Percentiles rank a stretch among this genome's conserved stretches.
These are phyloP conservation scores for Trichosporon faecale DNA, from an alignment of 1,284 basidiomycete species.

Conservation along the genomic window DNA sequence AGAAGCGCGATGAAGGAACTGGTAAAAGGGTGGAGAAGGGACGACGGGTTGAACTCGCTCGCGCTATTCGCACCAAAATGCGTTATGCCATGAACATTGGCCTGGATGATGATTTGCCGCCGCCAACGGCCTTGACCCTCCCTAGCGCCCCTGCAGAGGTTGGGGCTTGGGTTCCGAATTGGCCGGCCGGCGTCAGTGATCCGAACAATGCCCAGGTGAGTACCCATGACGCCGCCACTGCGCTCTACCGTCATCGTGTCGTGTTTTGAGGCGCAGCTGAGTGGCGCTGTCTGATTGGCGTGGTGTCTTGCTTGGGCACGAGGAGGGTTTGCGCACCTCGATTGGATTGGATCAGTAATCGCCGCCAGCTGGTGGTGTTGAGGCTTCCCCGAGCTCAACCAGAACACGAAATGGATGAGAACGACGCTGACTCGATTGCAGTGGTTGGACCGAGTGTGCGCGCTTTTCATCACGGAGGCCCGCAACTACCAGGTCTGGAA, in stretches of 20 bases:
- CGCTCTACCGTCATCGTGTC: not conserved
- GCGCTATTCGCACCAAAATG: constrained; percentile 30
- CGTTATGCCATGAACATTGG: constrained; percentile 28
- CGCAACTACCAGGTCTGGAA: constrained; percentile 14
- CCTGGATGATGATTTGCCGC: constrained; percentile 23
- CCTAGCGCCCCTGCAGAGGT: constrained; percentile 9
- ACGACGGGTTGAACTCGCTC: constrained; percentile 22
- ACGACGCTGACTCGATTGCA: constrained; percentile 12
- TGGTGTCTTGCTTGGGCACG: not conserved
- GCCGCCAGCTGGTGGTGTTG: not conserved
- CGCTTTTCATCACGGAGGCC: constrained; percentile 26
- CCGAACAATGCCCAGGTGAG: constrained; percentile 22
- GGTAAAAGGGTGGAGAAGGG: constrained; percentile 26
- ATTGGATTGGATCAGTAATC: not conserved
- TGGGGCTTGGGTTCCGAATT: constrained; percentile 25
- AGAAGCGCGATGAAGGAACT: constrained; percentile 19
- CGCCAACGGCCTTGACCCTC: constrained; percentile 15
- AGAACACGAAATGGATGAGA: no score
- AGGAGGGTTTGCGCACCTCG: not conserved
- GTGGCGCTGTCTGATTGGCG: not conserved
- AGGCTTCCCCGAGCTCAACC: no score
- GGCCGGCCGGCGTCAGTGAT: constrained; percentile 23
- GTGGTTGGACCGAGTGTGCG: constrained; percentile 29
- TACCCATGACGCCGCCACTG: constrained; percentile 1
- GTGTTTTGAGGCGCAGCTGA: not conserved